Percentiles rank a stretch among this genome's conserved stretches.
Conservation (phyloP, 2,329 filamentous ascomycete genomes). For the Coniella lustricola region DNA sequence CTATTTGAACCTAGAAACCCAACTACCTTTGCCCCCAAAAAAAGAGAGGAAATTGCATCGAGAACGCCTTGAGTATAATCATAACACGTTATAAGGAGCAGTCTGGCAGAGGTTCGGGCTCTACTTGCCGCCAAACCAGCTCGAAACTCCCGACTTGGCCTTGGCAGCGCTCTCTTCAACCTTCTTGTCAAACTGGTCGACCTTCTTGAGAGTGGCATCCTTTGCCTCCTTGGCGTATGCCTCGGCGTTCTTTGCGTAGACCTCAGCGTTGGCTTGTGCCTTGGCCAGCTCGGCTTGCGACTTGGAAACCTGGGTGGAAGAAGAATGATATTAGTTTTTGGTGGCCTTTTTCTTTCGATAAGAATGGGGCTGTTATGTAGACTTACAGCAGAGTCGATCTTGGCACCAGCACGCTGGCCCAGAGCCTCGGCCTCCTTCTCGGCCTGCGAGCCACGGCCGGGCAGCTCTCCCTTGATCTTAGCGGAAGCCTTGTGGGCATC, state of each 20-base stretch:
- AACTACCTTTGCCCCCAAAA: background rate
- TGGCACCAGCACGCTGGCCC: slow-evolving; percentile 54
- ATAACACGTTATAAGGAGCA: background rate
- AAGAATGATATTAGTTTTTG: slow-evolving; percentile 21
- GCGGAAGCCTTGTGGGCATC: slow-evolving; percentile 66
- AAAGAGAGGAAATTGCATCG: too few relatives aligned
- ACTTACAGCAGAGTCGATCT: slow-evolving; percentile 64
- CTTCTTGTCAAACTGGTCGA: slow-evolving; percentile 76
- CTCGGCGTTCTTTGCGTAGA: slow-evolving; percentile 55
- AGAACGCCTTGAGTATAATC: slow-evolving; percentile 3
- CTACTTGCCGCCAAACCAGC: slow-evolving; percentile 72
- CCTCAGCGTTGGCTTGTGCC: slow-evolving; percentile 53
- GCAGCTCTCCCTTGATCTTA: slow-evolving; percentile 59
- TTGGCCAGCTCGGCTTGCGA: slow-evolving; percentile 56
- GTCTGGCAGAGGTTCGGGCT: background rate
- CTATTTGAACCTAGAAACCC: background rate
- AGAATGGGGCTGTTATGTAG: background rate
- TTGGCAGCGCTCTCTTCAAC: slow-evolving; percentile 72
- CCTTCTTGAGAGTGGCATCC: slow-evolving; percentile 60
- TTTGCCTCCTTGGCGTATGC: slow-evolving; percentile 56
- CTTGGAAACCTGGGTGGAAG: slow-evolving; percentile 47
- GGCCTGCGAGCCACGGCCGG: slow-evolving; percentile 53
- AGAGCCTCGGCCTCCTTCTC: slow-evolving; percentile 59
- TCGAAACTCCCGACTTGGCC: slow-evolving; percentile 74
- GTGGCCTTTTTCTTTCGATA: too few relatives aligned